Evolutionary conservation across 2,329 filamentous ascomycete genomes (phyloP).

Genomic region (Ceratocystis cubensis): DNA sequence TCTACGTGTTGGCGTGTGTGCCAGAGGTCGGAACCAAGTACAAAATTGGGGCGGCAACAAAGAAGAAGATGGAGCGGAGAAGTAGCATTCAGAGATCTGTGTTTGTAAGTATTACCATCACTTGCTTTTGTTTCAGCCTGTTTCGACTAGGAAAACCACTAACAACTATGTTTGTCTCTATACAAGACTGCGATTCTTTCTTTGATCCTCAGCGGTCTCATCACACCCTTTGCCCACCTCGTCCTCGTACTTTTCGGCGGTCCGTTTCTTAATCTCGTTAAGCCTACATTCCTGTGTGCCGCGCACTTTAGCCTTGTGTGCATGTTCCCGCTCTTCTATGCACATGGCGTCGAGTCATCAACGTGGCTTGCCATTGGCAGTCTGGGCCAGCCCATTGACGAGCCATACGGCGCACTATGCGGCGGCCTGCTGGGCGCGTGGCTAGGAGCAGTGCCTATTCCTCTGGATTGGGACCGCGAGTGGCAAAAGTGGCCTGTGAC

Average conservation of each 20-base stretch:
- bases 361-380: constrained; percentile 62
- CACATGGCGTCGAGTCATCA: constrained; percentile 60
- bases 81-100: constrained; percentile 40
- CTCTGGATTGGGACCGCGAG: constrained; percentile 95
- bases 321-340: constrained; percentile 70
- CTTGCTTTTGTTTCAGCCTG: neutral
- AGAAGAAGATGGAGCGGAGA: constrained; percentile 40
- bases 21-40: constrained; percentile 43
- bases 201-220: constrained; percentile 51
- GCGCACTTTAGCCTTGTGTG: constrained; percentile 70
- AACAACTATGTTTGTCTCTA: neutral
- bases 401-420: constrained; percentile 69
- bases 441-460: constrained; percentile 89
- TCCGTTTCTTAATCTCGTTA: constrained; percentile 67
- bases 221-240: constrained; percentile 51
- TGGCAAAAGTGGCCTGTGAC: constrained; percentile 99
- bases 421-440: constrained; percentile 73
- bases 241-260: constrained; percentile 81
- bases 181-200: constrained; percentile 28
- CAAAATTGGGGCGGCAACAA: constrained; percentile 30
- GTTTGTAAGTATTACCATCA: constrained; percentile 32
- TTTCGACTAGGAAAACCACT: neutral
- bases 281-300: constrained; percentile 67
- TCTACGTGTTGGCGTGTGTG: constrained; percentile 50
- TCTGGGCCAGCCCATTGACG: constrained; percentile 60